Base-by-base conservation (phyloP, 2,329 filamentous ascomycete species). In the Phialocephala subalpina region DNA sequence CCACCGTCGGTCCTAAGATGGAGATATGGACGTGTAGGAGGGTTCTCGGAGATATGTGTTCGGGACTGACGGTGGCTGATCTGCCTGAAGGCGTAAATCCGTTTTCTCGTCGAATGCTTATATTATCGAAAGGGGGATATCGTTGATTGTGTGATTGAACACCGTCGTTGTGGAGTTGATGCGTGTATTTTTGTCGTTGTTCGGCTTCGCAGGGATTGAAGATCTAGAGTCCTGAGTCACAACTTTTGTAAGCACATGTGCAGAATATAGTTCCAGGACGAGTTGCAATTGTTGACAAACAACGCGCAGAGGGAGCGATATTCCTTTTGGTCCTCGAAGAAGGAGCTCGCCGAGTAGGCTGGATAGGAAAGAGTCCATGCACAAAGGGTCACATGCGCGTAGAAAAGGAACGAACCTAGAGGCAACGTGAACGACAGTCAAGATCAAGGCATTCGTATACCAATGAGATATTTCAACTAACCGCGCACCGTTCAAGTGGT, bases 381-480 rank as follows among this genome's bases (percentile, higher is more conserved):
- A 58, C 36, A n/a, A 56, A 40, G 40, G 53, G 56, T 33, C 29
- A 33, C 27, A 59, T 35, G 53, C 53, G 60, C 20, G 18, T 42
- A 16, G 42, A 58, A 60, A 45, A 60, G 56, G 45, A 67, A 64
- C 61, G 58, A 60, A 64, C 62, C 62, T 64, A 25, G 49, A 36
- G 16, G 35, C 56, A 55, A 53, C 25, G 57, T 40, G 52, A 36
- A 7, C 40, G 56, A 52, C 53, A 20, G 45, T 65, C 53, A 65
- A 49, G 36, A 52, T 40, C 27, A 55, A 59, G 47, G 62, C 38
- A 27, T 56, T 38, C 49, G 25, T 38, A 36, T 57, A 47, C 45
- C 62, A 58, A 57, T 64, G 65, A 65, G 59, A 6, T 67, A 49
- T 59, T 60, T 63, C 62, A 56, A 59, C 62, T 64, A 64, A 60